Percentiles rank a stretch among this genome's conserved stretches.
phyloP scores from a whole-genome alignment of 2,329 filamentous ascomycete genomes.

The Zasmidium citrigriseum region DNA sequence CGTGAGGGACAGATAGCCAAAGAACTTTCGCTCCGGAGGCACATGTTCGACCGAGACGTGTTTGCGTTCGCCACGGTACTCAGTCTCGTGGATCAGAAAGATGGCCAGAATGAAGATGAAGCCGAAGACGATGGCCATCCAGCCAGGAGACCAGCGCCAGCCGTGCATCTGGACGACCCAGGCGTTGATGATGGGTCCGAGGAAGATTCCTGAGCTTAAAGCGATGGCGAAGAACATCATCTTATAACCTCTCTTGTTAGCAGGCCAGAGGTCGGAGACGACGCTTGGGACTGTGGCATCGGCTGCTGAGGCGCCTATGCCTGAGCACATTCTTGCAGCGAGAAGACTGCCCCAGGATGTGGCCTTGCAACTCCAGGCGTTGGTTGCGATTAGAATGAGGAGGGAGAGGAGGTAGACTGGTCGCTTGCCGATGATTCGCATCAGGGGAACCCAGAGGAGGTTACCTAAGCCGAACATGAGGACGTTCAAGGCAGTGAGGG shows the following conservation, averaged over 20 bases:
- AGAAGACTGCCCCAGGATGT: constrained; percentile 28
- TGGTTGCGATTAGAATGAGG: constrained; percentile 35
- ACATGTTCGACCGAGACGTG: constrained; percentile 2
- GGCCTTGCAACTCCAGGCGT: constrained; percentile 38
- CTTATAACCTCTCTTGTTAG: constrained; percentile 37
- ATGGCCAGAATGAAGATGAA: constrained; percentile 26
- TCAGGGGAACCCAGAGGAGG: constrained; percentile 35
- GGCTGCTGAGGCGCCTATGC: constrained; percentile 35
- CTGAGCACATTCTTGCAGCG: constrained; percentile 27
- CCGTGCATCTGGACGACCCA: constrained; percentile 28
- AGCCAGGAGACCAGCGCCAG: constrained; percentile 32
- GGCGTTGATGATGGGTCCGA: constrained; percentile 40
- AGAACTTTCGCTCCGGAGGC: constrained; percentile 10
- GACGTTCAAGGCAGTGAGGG: constrained; percentile 31
- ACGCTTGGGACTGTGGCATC: constrained; percentile 40
- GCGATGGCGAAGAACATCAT: constrained; percentile 44
- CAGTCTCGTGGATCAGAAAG: constrained; percentile 31
- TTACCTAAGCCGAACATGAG: constrained; percentile 35
- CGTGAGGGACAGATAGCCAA: constrained; percentile 19
- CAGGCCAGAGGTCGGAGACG: constrained; percentile 39
- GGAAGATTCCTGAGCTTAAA: constrained; percentile 38
- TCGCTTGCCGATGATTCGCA: constrained; percentile 38
- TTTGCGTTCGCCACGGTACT: constrained; percentile 15
- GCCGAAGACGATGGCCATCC: constrained; percentile 30
- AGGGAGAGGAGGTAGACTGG: constrained; percentile 41